These are phyloP conservation scores for Podospora didyma DNA, from an alignment of 495 filamentous ascomycete species.

Conservation along the genomic window DNA sequence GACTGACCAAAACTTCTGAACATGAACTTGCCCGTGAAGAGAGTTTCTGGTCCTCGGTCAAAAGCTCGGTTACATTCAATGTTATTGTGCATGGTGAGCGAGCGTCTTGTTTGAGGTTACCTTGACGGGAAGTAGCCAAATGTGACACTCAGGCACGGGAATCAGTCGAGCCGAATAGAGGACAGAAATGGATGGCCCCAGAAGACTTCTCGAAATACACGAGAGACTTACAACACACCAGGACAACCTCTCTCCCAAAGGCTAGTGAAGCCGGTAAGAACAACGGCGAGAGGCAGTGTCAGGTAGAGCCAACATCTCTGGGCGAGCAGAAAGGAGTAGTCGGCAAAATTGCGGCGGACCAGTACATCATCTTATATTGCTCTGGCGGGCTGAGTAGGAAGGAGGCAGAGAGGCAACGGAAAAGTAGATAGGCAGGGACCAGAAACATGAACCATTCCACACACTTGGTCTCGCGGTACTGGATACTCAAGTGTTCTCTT, in stretches of 20 bases:
- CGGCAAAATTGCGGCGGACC: background rate
- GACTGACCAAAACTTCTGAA: too few species aligned
- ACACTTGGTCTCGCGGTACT: background rate
- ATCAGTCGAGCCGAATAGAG: background rate
- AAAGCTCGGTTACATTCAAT: slow-evolving; percentile 11
- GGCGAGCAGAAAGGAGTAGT: background rate
- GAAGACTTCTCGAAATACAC: background rate
- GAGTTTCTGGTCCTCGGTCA: slow-evolving; percentile 8
- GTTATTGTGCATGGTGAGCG: slow-evolving; percentile 4
- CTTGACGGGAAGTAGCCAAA: slow-evolving; percentile 4
- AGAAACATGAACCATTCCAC: too few species aligned
- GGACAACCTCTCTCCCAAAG: too few species aligned
- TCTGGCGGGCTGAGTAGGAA: background rate
- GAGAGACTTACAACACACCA: background rate
- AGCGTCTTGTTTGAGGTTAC: slow-evolving; percentile 9
- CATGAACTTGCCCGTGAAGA: too few species aligned
- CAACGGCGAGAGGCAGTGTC: background rate
- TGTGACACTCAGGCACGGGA: slow-evolving; percentile 6
- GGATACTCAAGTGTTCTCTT: slow-evolving; percentile 1
- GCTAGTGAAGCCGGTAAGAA: too few species aligned
- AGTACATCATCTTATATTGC: background rate
- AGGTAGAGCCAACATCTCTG: background rate
- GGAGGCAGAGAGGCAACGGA: background rate
- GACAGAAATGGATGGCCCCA: background rate
- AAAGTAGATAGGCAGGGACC: background rate